Evolutionary conservation across 257 asterid genomes (phyloP), one percentile per base, ranked within the genome.

Genomic region (Petunia secreta): DNA sequence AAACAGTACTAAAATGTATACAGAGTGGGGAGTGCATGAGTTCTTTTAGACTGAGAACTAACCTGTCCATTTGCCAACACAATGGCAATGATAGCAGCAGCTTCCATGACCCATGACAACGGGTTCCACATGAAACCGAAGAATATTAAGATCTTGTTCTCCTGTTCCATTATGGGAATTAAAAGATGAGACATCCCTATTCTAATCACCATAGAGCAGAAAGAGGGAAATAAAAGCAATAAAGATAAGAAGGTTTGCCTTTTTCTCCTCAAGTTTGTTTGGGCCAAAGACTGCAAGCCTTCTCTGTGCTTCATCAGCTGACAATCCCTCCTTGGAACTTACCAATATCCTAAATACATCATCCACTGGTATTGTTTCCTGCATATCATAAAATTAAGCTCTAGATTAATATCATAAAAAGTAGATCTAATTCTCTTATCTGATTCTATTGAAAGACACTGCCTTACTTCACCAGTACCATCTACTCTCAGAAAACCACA

Each of bases 191-290:
- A 5, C 44, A 11, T 48, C 67, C 41, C 2, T 8, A 34, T 44
- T 36, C 40, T n/a, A 59, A 44, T 11, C 52, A 79, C 8, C 8
- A 52, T 7, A 9, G 50, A 9, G 5, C 1, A 36, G 38, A 36
- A 43, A 39, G 57, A 34, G 9, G 34, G 1, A 60, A 37, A 9
- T 14, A 60, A 34, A 1, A 57, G n/a, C 75, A 46, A 39, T 4
- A 38, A 9, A 41, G 46, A 5, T 66, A 50, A 46, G 54, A 63
- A 10, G 38, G n/a, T 7, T 84, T 85, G 86, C 94, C 90, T 78
- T 83, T 83, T 93, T 95, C 94, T 94, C 98, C 85, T 94, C 97
- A 0, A 94, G 93, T 83, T 95, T 95, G 90, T 95, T 95, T 0
- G 66, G 92, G n/a, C 98, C 98, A 60, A 95, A 95, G 3, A 90